phyloP scores from a whole-genome alignment of 2,329 filamentous ascomycete genomes.

The Arthroderma sp. region DNA sequence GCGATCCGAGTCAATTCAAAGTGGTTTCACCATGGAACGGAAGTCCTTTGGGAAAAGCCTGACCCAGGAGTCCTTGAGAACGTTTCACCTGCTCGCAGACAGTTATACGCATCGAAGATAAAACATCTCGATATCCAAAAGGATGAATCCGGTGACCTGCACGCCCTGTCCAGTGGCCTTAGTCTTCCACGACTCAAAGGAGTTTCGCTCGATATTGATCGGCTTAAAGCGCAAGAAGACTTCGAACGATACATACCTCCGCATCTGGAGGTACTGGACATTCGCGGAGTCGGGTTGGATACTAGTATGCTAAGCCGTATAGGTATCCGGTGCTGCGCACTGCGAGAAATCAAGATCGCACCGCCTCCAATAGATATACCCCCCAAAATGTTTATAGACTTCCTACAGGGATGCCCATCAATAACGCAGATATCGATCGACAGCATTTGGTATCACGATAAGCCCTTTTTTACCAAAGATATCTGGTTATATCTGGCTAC shows the following conservation, averaged over 20 bases:
- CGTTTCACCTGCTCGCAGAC: background rate
- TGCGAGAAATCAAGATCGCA: background rate
- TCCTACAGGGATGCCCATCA: background rate
- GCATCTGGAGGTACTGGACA: background rate
- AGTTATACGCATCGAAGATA: background rate
- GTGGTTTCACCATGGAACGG: background rate
- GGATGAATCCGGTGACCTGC: background rate
- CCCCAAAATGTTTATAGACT: background rate
- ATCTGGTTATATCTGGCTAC: background rate
- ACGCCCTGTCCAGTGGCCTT: background rate
- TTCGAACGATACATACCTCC: background rate
- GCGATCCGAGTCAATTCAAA: background rate
- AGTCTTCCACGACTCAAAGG: background rate
- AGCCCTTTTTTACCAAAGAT: background rate
- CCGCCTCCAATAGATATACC: background rate
- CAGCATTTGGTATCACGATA: background rate
- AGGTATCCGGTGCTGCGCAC: background rate
- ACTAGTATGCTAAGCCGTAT: background rate
- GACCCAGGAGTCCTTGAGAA: background rate
- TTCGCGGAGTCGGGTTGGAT: background rate
- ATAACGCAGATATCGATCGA: background rate
- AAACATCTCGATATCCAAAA: background rate
- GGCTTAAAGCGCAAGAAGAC: background rate
- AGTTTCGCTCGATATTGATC: background rate
- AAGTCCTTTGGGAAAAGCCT: background rate